Conservation (phyloP, 208 protist genomes). For the Wallacemonas rigidus region DNA sequence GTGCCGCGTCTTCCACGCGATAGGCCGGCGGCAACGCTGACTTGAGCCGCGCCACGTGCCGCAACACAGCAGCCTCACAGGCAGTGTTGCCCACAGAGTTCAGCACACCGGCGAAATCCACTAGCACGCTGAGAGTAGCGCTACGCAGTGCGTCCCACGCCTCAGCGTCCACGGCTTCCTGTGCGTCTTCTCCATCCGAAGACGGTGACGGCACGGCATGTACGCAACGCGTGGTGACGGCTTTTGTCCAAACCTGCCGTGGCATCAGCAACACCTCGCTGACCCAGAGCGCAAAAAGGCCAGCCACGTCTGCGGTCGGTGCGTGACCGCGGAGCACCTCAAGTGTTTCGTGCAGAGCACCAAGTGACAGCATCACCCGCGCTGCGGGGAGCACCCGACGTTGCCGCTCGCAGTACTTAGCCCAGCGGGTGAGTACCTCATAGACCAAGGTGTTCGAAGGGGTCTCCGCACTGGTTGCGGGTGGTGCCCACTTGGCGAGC, state of each 20-base stretch:
- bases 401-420: slow-evolving; percentile 48
- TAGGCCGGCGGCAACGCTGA: not conserved
- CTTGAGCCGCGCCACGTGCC: slow-evolving; percentile 49
- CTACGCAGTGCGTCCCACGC: slow-evolving; percentile 2
- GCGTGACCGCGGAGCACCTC: slow-evolving; percentile 47
- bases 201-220: not conserved
- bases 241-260: not conserved
- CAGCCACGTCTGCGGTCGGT: slow-evolving; percentile 66
- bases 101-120: slow-evolving; percentile 63
- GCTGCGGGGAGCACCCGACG: slow-evolving; percentile 55
- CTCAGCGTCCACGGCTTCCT: slow-evolving; percentile 9
- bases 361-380: slow-evolving; percentile 44
- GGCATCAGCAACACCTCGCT: slow-evolving; percentile 23
- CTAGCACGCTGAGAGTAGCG: slow-evolving; percentile 44
- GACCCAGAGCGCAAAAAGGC: slow-evolving; percentile 59
- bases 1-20: not conserved
- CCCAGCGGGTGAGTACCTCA: slow-evolving; percentile 60
- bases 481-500: slow-evolving; percentile 38
- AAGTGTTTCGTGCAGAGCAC: slow-evolving; percentile 33
- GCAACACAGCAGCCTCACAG: slow-evolving; percentile 42
- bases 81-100: slow-evolving; percentile 55
- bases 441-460: not conserved
- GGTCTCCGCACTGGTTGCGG: too few species aligned
- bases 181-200: not conserved
- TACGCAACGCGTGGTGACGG: not conserved